These are phyloP conservation scores for Ceratocystis smalleyi DNA, from an alignment of 2,329 filamentous ascomycete species.

Conservation along the genomic window DNA sequence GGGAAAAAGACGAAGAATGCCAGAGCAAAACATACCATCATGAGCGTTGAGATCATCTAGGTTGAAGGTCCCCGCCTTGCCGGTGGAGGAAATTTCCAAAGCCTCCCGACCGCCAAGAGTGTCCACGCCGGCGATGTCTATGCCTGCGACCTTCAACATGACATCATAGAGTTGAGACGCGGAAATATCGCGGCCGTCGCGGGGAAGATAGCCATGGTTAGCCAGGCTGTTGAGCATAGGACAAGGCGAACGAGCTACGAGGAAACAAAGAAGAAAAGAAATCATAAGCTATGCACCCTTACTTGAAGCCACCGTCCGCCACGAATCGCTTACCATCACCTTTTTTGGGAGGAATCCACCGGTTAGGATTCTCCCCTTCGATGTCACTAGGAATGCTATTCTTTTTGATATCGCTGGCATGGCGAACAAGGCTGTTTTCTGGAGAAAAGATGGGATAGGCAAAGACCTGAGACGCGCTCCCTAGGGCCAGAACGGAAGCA, in stretches of 20 bases:
- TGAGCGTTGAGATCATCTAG: constrained; percentile 22
- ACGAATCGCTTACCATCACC: constrained; percentile 9
- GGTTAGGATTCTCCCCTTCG: neutral
- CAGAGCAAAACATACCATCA: constrained; percentile 12
- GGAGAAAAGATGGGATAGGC: neutral
- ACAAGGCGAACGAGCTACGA: constrained; percentile 18
- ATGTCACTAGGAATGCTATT: neutral
- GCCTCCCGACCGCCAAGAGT: constrained; percentile 18
- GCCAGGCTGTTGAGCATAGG: constrained; percentile 21
- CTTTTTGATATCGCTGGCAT: neutral
- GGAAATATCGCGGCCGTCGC: constrained; percentile 17
- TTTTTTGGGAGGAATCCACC: constrained; percentile 15
- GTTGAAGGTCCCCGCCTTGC: constrained; percentile 22
- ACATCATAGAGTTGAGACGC: constrained; percentile 4
- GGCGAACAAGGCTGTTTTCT: neutral
- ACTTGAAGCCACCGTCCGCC: too few relatives aligned
- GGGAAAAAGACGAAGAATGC: neutral
- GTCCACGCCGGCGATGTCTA: constrained; percentile 17
- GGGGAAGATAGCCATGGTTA: constrained; percentile 20
- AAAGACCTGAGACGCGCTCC: constrained; percentile 10
- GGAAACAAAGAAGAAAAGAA: neutral
- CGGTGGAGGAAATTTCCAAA: constrained; percentile 21
- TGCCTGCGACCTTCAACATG: constrained; percentile 13
- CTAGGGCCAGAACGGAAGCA: constrained; percentile 9
- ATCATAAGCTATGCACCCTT: neutral